Evolutionary conservation across 495 filamentous ascomycete species (phyloP).

Genomic region (Tuber brumale): DNA sequence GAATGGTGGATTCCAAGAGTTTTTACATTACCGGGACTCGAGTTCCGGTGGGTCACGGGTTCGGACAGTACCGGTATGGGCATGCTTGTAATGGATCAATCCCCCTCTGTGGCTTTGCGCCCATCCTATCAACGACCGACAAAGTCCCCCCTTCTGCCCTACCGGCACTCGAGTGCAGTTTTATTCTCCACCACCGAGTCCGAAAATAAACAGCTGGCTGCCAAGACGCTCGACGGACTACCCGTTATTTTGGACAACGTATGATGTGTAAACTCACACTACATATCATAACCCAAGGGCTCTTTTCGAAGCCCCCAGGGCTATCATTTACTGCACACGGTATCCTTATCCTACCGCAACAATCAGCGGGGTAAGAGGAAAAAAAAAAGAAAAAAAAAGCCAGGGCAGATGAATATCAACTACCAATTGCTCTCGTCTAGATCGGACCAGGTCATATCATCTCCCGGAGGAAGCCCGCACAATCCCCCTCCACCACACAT

Average conservation of each 20-base stretch:
- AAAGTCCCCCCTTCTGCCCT: neutral
- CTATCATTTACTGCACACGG: neutral
- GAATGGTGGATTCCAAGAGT: neutral
- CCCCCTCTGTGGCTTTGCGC: neutral
- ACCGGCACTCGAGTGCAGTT: neutral
- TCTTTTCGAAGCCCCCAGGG: neutral
- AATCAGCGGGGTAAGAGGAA: neutral
- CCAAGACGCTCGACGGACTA: neutral
- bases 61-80: neutral
- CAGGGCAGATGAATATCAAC: conserved; percentile 1
- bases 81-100: neutral
- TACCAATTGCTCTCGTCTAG: neutral
- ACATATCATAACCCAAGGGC: neutral
- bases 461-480: neutral
- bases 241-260: neutral
- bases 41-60: neutral
- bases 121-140: neutral
- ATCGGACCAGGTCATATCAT: neutral
- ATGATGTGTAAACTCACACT: neutral
- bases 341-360: neutral
- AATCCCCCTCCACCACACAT: neutral
- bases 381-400: neutral
- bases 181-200: neutral
- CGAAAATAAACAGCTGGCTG: neutral
- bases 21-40: neutral